Conservation (phyloP, 2,329 filamentous ascomycete species). For the Botrytis byssoidea region DNA sequence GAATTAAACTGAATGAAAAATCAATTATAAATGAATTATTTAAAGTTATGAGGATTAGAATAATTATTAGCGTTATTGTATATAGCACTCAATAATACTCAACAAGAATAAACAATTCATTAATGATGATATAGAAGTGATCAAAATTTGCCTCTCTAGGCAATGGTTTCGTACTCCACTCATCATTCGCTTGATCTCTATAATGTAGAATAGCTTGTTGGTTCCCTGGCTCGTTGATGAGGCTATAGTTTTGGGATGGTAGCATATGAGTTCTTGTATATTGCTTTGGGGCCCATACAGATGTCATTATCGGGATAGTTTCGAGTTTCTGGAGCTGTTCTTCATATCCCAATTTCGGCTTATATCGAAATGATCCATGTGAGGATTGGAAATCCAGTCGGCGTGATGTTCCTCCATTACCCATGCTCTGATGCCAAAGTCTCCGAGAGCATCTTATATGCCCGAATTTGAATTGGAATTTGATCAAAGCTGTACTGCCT, state of each 20-base stretch:
- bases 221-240: neutral
- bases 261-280: neutral
- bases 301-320: neutral
- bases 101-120: neutral
- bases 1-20: neutral
- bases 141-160: neutral
- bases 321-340: too few species aligned
- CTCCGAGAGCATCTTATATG: conserved; percentile 17
- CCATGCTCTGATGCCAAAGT: conserved; percentile 17
- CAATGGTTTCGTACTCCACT: neutral
- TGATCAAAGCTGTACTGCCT: neutral
- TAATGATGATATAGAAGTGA: neutral
- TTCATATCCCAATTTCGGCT: neutral
- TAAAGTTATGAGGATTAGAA: neutral
- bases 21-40: neutral
- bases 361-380: neutral
- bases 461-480: conserved; percentile 1
- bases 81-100: neutral
- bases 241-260: neutral
- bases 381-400: conserved; percentile 16
- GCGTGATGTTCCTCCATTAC: conserved; percentile 17
- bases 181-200: neutral
- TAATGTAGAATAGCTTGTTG: neutral
- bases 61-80: neutral
- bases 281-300: neutral